Conservation (phyloP, 75 land plant genomes). For the Adiantum capillusveneris region DNA sequence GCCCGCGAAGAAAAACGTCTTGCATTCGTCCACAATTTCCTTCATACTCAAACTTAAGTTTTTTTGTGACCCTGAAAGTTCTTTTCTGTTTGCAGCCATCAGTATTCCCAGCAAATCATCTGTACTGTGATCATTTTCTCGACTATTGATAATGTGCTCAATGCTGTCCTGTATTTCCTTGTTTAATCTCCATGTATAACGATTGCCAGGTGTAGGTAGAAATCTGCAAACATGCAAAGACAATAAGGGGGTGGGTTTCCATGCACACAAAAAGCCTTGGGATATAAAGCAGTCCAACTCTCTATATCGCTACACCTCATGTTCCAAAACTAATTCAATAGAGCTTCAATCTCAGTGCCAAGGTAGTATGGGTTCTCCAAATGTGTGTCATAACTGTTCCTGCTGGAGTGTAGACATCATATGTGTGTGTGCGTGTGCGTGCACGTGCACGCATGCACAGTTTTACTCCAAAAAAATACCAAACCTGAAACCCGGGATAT, state of each 20-base stretch:
- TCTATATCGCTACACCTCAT: no score
- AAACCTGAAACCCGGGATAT: not conserved
- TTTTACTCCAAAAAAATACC: no score
- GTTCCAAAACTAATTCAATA: not conserved
- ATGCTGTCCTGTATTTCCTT: constrained; percentile 14
- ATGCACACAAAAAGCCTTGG: not conserved
- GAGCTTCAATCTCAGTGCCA: no score
- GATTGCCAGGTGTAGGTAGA: constrained; percentile 22
- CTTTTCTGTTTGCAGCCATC: constrained; percentile 12
- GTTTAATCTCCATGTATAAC: constrained; percentile 14
- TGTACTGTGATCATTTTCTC: constrained; percentile 2
- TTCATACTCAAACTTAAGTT: constrained; percentile 2
- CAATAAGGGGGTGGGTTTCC: not conserved
- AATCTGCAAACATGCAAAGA: constrained; percentile 12
- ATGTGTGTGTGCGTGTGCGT: no score
- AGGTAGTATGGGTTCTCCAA: no score
- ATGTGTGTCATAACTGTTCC: no score
- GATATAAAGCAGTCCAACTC: not conserved
- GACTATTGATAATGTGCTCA: constrained; percentile 6
- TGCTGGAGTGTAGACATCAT: no score
- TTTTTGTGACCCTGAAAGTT: not conserved
- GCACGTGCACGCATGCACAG: no score
- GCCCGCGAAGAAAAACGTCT: no score
- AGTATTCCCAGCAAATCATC: constrained; percentile 24
- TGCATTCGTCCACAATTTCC: constrained; percentile 17